Base-by-base conservation (phyloP, 2,329 filamentous ascomycete genomes). In the Xylariaceae sp. region DNA sequence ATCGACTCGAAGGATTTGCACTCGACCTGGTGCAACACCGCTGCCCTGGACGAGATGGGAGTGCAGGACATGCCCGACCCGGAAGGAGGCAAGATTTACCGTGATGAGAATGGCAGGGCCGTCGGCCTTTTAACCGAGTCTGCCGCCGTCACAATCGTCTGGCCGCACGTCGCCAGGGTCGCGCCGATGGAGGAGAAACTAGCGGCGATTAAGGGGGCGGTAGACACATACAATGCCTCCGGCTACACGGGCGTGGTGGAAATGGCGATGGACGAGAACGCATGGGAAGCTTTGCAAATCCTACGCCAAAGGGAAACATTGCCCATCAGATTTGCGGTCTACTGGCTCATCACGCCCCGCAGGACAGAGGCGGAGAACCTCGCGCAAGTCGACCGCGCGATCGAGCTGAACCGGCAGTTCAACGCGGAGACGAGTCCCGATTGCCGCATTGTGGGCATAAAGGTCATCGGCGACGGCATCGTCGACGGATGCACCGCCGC, bases 401-500 rank as follows among this genome's bases (percentile, higher is more conserved):
- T 78, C 51, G 77, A 79, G 65, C 71, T 84, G 45, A 73, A 71
- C 26, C 63, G 61, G n/a, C 63, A 75, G 52, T 81, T 76, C 69
- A 81, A 78, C 65, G 68, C 65, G 12, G 55, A 70, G 2, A 78
- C 73, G 4, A 76, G 71, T 46, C 79, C 78, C 1, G 76, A 81
- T 58, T 76, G 75, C 52, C 72, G 68, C 42, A 60, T 89, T 7
- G 80, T 84, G 0, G 86, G 86, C 3, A 79, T 88, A 69, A 89
- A 89, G 66, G 70, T 88, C 20, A 86, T 89, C 40, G 83, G 81
- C 63, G 86, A 89, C 56, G 86, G 86, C 10, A 83, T 86, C 37
- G 77, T 89, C 40, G 86, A 89, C 60, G 82, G 82, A 0, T 89
- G 85, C 69, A 88, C 86, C 1, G 86, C 86, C 0, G 83, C 81